Percentiles rank a stretch among this genome's conserved stretches.
phyloP scores from a whole-genome alignment of 2,329 filamentous ascomycete species.

The Colletotrichum caudatum region DNA sequence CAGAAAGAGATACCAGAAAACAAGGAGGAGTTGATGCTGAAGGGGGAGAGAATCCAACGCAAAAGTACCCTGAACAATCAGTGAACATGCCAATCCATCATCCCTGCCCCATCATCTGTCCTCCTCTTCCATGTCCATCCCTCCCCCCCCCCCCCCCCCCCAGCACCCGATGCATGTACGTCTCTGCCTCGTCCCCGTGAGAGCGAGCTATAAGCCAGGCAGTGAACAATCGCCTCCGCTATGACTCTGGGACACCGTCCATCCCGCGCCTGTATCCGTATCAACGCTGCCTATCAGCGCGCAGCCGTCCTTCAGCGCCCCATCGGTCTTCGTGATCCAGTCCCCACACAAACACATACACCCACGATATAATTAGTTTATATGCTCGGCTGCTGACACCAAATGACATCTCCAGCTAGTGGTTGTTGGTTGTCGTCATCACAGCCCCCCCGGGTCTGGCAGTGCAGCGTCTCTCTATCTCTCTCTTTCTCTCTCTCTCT shows the following conservation, averaged over 20 bases:
- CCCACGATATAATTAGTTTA: no score
- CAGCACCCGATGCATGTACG: slow-evolving; percentile 28
- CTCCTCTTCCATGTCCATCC: neutral
- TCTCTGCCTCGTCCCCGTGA: slow-evolving; percentile 1
- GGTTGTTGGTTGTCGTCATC: slow-evolving; percentile 1
- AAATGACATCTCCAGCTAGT: slow-evolving; percentile 3
- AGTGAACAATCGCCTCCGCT: no score
- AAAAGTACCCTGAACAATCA: neutral
- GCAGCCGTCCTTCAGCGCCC: slow-evolving; percentile 1
- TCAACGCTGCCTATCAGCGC: neutral
- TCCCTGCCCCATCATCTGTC: neutral
- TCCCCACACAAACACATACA: neutral
- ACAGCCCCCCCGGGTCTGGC: slow-evolving; percentile 15
- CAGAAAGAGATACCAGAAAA: slow-evolving; percentile 1
- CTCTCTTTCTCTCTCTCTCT: neutral
- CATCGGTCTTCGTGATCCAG: neutral
- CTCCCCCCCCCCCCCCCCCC: slow-evolving; percentile 7
- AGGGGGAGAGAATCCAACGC: neutral
- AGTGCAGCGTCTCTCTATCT: slow-evolving; percentile 5
- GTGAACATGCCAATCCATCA: neutral
- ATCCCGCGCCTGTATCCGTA: neutral
- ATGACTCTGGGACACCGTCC: neutral
- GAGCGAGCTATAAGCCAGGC: neutral
- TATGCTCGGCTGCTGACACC: slow-evolving; percentile 21
- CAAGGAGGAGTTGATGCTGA: slow-evolving; percentile 13